Percentiles rank a stretch among this genome's conserved stretches.
Evolutionary conservation across 257 asterid genomes (phyloP).

Genomic region (Capsicum baccatum): DNA sequence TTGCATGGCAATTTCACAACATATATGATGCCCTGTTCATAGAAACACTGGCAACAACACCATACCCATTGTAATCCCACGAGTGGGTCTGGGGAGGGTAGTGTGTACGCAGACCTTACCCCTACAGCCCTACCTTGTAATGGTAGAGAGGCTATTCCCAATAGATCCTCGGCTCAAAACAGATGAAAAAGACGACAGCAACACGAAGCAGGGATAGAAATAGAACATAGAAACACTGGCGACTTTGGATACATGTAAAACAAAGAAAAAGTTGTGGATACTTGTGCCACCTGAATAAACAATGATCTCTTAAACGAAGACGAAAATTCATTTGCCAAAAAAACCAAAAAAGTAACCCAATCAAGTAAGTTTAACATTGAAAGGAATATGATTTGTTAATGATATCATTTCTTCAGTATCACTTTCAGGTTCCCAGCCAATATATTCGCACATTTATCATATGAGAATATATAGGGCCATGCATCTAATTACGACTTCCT

Average conservation of each 20-base stretch:
- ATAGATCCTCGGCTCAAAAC: too few relatives aligned
- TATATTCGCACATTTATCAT: not conserved
- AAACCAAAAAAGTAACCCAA: not conserved
- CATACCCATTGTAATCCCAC: too few relatives aligned
- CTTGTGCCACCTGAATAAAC: not conserved
- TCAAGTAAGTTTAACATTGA: not conserved
- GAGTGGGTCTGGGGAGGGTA: too few relatives aligned
- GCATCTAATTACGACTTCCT: not conserved
- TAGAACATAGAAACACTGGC: not conserved
- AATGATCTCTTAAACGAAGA: not conserved
- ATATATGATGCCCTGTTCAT: not conserved
- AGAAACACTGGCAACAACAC: not conserved
- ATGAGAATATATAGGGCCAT: conserved; percentile 9
- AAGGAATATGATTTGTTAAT: not conserved
- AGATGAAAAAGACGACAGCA: too few relatives aligned
- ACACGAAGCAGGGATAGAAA: too few relatives aligned
- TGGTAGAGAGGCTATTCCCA: too few relatives aligned
- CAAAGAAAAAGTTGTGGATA: not conserved
- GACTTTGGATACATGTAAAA: not conserved
- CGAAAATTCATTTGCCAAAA: not conserved
- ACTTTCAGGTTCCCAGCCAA: not conserved
- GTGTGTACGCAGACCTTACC: too few relatives aligned
- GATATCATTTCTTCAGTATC: not conserved
- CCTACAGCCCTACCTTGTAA: too few relatives aligned
- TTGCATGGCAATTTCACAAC: not conserved